Conservation (phyloP, 2,329 filamentous ascomycete species). For the Penicillium sp. region DNA sequence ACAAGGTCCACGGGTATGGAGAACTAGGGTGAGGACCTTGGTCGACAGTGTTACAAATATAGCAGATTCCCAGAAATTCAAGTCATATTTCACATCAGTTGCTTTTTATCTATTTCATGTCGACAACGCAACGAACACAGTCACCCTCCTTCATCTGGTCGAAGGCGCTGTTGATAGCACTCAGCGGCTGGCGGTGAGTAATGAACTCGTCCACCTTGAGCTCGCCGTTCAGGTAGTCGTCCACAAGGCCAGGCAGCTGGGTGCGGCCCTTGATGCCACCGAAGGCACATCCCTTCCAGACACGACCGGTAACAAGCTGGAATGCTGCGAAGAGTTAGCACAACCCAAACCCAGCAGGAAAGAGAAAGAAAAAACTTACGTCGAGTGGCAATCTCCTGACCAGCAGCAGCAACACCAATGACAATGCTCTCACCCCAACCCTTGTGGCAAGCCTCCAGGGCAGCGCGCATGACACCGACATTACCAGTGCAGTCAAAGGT, state of each 20-base stretch:
- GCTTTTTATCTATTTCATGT: conserved; percentile 49
- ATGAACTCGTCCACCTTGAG: conserved; percentile 99
- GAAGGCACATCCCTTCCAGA: conserved; percentile 98
- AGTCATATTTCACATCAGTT: conserved; percentile 25
- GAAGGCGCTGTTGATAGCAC: conserved; percentile 86
- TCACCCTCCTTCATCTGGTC: conserved; percentile 93
- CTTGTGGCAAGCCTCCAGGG: conserved; percentile 98
- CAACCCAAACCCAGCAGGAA: conserved; percentile 7
- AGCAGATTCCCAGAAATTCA: conserved; percentile 9
- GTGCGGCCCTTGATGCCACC: conserved; percentile 97
- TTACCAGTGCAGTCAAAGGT: conserved; percentile 99
- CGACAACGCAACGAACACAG: conserved; percentile 93
- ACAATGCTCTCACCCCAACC: conserved; percentile 98
- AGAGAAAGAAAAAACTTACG: conserved; percentile 61
- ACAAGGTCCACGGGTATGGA: conserved; percentile 11
- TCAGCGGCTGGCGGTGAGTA: conserved; percentile 84
- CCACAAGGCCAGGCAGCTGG: conserved; percentile 82
- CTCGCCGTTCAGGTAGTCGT: conserved; percentile 83
- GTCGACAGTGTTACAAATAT: conserved; percentile 12
- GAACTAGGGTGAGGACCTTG: conserved; percentile 23
- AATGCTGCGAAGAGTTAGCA: conserved; percentile 65
- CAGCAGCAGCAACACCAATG: conserved; percentile 94
- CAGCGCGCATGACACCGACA: conserved; percentile 90
- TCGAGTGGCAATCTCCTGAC: conserved; percentile 90
- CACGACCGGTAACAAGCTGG: conserved; percentile 95